phyloP scores from a whole-genome alignment of 306 rosid species.

The Medicago lupulina region DNA sequence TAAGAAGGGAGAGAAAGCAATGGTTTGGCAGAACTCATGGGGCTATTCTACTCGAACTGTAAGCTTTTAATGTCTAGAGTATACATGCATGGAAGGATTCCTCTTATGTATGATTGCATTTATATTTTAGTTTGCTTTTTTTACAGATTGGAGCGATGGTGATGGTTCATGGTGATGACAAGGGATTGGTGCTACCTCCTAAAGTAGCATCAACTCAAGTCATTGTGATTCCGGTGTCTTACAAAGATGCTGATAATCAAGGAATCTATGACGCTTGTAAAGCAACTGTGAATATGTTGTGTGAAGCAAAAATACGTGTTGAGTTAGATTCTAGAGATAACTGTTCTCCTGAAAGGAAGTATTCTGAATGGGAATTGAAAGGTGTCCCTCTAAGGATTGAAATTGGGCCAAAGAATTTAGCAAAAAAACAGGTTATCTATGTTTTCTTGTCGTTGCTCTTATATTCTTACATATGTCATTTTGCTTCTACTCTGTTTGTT shows the following conservation, averaged over 20 bases:
- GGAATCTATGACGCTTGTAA: conserved; percentile 69
- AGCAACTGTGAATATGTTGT: conserved; percentile 61
- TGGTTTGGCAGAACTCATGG: conserved; percentile 98
- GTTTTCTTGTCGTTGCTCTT: background rate
- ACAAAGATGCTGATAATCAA: conserved; percentile 76
- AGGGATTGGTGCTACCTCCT: conserved; percentile 92
- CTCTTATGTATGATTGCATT: background rate
- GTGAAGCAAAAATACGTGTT: conserved; percentile 75
- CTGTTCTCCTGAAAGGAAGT: conserved; percentile 92
- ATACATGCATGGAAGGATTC: conserved; percentile 16
- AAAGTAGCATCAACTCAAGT: conserved; percentile 89
- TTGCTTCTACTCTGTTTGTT: background rate
- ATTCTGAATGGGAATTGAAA: conserved; percentile 95
- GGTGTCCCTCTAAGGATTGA: conserved; percentile 97
- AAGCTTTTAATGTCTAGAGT: conserved; percentile 37
- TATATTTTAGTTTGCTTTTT: conserved; percentile 11
- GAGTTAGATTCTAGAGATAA: conserved; percentile 82
- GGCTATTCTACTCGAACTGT: conserved; percentile 95
- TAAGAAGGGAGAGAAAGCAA: conserved; percentile 80
- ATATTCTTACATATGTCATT: conserved; percentile 26
- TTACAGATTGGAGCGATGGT: conserved; percentile 89
- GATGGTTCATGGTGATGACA: conserved; percentile 98
- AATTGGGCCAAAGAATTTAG: conserved; percentile 87
- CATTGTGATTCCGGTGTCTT: conserved; percentile 83
- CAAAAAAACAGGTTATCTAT: conserved; percentile 69